Evolutionary conservation across 176 grass and related monocot genomes (phyloP), one percentile per base, ranked within the genome.

Genomic region (Eragrostis curvula): DNA sequence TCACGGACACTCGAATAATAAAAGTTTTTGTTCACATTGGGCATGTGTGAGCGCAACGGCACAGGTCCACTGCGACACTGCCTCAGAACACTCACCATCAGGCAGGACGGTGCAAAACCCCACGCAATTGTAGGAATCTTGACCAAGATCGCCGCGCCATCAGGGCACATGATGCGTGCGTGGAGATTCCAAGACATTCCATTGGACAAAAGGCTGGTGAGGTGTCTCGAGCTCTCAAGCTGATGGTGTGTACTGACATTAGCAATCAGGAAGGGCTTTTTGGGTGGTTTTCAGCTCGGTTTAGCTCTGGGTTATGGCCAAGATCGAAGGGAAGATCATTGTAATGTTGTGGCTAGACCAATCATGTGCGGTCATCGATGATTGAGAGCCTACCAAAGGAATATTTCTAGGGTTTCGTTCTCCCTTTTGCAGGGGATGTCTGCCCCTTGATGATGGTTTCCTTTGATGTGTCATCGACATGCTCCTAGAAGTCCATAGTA

Each of bases 311-410:
- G 32, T 4, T 36, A 32, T 51, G 27, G 70, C 46, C 5, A 49
- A 45, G 68, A 29, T n/a, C n/a, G 12, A 20, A 18, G 28, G 10
- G 29, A 73, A 10, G 71, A 7, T 13, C 52, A 42, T 57, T 20
- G 23, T 42, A 60, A 47, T 86, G 47, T 45, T 78, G 70, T 82
- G 86, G 81, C 63, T 97, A 92, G 80, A 71, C 81, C 95, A 94
- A 94, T 92, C 90, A 91, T 89, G 73, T 65, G 83, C 89, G 84
- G 81, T 87, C 77, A 59, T 79, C 71, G 73, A 81, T 90, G 83
- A 81, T 88, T 83, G 96, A 93, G 84, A 87, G 89, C 73, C 95
- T 97, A 87, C 90, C 88, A 85, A 88, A 87, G 89, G 96, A 93
- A 93, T 96, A 93, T 91, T 93, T 96, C 91, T 92, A 93, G 91